Evolutionary conservation across 2,329 filamentous ascomycete genomes (phyloP).

Genomic region (Paecilomyces variotii): DNA sequence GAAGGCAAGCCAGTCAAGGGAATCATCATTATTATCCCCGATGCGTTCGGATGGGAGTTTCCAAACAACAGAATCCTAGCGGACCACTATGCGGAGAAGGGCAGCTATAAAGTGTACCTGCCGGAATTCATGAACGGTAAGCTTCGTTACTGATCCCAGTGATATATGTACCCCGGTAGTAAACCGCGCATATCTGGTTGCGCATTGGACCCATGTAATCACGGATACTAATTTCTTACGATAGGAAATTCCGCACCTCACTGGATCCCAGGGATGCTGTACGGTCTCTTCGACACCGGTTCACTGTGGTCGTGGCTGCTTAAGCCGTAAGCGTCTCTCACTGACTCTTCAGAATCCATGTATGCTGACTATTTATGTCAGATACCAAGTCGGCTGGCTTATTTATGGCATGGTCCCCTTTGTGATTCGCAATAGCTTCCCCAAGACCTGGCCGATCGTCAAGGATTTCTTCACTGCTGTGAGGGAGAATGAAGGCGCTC

Average conservation of each 20-base stretch:
- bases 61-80: constrained; percentile 47
- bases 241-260: constrained; percentile 10
- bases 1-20: constrained; percentile 28
- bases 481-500: constrained; percentile 21
- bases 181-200: background rate
- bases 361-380: constrained; percentile 4
- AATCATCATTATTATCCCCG: constrained; percentile 48
- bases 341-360: background rate
- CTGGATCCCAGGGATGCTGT: constrained; percentile 1
- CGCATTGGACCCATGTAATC: background rate
- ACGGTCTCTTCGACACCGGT: constrained; percentile 3
- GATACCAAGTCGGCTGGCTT: constrained; percentile 9
- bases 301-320: constrained; percentile 7
- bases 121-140: constrained; percentile 50
- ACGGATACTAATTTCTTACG: background rate
- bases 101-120: constrained; percentile 44
- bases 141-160: background rate
- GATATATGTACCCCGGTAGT: background rate
- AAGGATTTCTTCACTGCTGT: constrained; percentile 30
- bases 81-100: constrained; percentile 47
- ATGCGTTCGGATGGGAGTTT: constrained; percentile 50
- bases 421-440: constrained; percentile 16
- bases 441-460: constrained; percentile 26
- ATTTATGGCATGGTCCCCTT: constrained; percentile 12
- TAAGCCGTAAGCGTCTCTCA: constrained; percentile 11